phyloP scores from a whole-genome alignment of 768 basidiomycete species.

The Pleurotus cornucopiae region DNA sequence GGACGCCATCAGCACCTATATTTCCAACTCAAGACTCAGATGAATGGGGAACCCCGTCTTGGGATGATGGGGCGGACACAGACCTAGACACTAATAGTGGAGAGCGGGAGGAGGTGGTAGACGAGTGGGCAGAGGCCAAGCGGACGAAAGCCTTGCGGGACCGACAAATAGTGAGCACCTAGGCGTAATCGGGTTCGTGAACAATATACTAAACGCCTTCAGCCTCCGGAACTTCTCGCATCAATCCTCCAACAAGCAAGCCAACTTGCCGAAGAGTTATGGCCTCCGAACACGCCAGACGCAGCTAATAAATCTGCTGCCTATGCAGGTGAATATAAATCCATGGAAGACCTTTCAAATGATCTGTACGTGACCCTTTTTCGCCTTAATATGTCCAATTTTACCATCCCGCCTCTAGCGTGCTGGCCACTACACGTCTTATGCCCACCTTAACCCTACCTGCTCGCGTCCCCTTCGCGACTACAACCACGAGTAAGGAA shows the following conservation, averaged over 20 bases:
- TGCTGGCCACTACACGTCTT: conserved; percentile 29
- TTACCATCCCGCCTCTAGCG: not conserved
- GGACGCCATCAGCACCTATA: conserved; percentile 26
- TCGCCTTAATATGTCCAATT: not conserved
- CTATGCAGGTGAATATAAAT: conserved; percentile 14
- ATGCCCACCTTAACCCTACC: conserved; percentile 43
- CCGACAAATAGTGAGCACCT: conserved; percentile 55
- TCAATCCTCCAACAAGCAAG: conserved; percentile 52
- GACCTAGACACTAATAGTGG: conserved; percentile 8
- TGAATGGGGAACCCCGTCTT: conserved; percentile 37
- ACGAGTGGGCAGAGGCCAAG: conserved; percentile 69
- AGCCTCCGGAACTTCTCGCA: conserved; percentile 70
- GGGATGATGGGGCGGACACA: conserved; percentile 27
- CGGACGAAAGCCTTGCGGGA: conserved; percentile 56
- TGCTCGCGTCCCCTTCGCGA: conserved; percentile 42
- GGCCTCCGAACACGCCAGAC: conserved; percentile 30
- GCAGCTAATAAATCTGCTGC: not conserved
- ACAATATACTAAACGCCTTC: conserved; percentile 7
- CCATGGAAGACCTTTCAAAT: conserved; percentile 30
- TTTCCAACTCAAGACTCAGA: conserved; percentile 19
- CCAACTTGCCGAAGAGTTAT: conserved; percentile 47
- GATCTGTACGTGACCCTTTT: conserved; percentile 50
- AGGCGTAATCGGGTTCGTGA: not conserved
- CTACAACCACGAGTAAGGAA: conserved; percentile 54
- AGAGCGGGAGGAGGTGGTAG: conserved; percentile 24